A percentile compares a stretch with the other conserved stretches of the same genome.
Conservation (phyloP, 1,284 basidiomycete species). For the Cerioporus squamosus region DNA sequence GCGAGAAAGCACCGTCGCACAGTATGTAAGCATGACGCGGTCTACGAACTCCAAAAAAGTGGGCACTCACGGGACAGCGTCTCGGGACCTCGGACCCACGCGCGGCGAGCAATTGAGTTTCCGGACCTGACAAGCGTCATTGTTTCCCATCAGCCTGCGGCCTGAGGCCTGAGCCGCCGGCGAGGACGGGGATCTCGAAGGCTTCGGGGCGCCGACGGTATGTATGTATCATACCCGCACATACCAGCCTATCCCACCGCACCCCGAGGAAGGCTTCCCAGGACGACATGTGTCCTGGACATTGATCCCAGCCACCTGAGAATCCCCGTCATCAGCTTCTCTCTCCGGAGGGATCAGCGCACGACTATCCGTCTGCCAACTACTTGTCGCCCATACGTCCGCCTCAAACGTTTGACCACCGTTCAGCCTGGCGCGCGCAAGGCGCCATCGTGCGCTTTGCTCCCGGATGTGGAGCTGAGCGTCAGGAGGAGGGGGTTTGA, state of each 20-base stretch:
- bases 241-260: too few relatives aligned
- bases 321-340: neutral
- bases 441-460: neutral
- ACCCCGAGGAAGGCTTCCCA: neutral
- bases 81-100: neutral
- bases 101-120: slow-evolving; percentile 14
- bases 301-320: neutral
- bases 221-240: too few relatives aligned
- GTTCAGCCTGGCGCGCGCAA: slow-evolving; percentile 2
- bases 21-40: too few relatives aligned
- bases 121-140: neutral
- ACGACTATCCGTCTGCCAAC: slow-evolving; percentile 5
- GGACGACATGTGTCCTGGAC: too few relatives aligned
- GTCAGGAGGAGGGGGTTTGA: neutral
- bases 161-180: slow-evolving; percentile 1
- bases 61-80: neutral
- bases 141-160: neutral
- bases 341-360: slow-evolving; percentile 5
- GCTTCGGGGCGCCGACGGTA: slow-evolving; percentile 6
- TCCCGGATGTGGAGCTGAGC: neutral
- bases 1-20: too few relatives aligned
- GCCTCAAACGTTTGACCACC: neutral
- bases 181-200: neutral
- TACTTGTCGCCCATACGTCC: slow-evolving; percentile 1
- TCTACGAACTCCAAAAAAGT: too few relatives aligned